These are phyloP conservation scores for Acanthamoeba castellanii DNA, from an alignment of 208 protist species.

Conservation along the genomic window DNA sequence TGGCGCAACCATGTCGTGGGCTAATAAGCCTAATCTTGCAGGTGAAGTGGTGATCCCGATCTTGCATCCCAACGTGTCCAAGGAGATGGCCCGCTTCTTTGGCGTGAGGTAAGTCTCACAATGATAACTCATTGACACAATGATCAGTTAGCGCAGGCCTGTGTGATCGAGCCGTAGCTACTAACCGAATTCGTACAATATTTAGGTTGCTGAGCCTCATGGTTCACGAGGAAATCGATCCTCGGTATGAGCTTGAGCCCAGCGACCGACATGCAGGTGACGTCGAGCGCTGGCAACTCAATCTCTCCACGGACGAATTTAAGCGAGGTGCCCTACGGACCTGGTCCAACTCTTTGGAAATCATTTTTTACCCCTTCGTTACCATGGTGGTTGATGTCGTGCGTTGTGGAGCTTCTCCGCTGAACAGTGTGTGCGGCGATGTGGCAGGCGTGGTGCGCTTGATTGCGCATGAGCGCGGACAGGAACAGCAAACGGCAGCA, in stretches of 20 bases:
- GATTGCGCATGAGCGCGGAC: slow-evolving; percentile 12
- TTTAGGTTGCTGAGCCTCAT: slow-evolving; percentile 33
- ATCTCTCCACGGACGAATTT: slow-evolving; percentile 60
- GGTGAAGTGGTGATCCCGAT: slow-evolving; percentile 34
- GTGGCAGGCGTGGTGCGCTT: slow-evolving; percentile 15
- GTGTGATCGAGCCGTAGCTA: neutral
- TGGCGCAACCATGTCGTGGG: too few relatives aligned
- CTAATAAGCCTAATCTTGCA: neutral
- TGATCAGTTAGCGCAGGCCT: neutral
- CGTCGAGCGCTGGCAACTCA: slow-evolving; percentile 39
- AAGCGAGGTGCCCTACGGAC: neutral
- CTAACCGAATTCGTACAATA: neutral
- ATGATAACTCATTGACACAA: too few relatives aligned
- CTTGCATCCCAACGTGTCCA: slow-evolving; percentile 49
- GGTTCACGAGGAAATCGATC: slow-evolving; percentile 51
- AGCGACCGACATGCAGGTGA: slow-evolving; percentile 17
- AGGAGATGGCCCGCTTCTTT: slow-evolving; percentile 52
- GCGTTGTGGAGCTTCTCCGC: neutral
- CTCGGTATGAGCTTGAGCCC: neutral
- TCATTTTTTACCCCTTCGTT: neutral
- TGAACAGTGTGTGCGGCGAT: neutral
- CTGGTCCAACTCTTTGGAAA: neutral
- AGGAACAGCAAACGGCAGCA: neutral
- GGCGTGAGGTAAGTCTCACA: neutral
- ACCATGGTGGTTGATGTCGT: neutral